phyloP scores from a whole-genome alignment of 1,284 basidiomycete genomes.

The Jaminaea rosea region DNA sequence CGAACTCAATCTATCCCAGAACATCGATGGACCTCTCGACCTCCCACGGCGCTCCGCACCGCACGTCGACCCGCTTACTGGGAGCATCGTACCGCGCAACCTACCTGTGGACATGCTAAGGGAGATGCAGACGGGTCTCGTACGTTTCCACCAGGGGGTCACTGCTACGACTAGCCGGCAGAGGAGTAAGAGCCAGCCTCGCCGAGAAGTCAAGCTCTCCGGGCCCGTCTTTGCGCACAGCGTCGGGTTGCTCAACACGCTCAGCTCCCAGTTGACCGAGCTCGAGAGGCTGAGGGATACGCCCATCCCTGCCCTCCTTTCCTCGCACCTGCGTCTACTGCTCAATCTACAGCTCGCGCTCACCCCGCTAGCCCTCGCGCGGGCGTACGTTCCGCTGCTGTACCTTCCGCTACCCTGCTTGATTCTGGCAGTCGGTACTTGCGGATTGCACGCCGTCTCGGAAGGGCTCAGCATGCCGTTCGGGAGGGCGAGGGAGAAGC shows the following conservation, averaged over 20 bases:
- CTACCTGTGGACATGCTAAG: constrained; percentile 12
- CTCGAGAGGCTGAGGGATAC: constrained; percentile 21
- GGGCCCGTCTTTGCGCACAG: constrained; percentile 18
- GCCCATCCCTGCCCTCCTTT: constrained; percentile 12
- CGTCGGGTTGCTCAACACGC: constrained; percentile 18
- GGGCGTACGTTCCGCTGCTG: background rate
- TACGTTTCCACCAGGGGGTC: constrained; percentile 9
- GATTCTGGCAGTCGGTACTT: background rate
- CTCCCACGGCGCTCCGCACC: background rate
- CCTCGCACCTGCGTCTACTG: background rate
- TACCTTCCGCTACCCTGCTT: background rate
- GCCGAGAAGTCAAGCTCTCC: constrained; percentile 1
- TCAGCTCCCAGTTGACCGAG: constrained; percentile 18
- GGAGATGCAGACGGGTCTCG: constrained; percentile 11
- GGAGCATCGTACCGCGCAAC: constrained; percentile 2
- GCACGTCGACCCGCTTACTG: background rate
- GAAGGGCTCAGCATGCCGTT: background rate
- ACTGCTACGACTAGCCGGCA: background rate
- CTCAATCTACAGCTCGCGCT: background rate
- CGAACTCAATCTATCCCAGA: background rate
- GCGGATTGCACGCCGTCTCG: background rate
- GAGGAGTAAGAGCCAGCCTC: background rate
- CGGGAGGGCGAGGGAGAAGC: background rate
- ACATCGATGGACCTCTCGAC: background rate
- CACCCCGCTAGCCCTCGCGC: background rate